A percentile compares a stretch with the other conserved stretches of the same genome.
phyloP scores from a whole-genome alignment of 2,329 filamentous ascomycete species.

The Colletotrichum sp. region DNA sequence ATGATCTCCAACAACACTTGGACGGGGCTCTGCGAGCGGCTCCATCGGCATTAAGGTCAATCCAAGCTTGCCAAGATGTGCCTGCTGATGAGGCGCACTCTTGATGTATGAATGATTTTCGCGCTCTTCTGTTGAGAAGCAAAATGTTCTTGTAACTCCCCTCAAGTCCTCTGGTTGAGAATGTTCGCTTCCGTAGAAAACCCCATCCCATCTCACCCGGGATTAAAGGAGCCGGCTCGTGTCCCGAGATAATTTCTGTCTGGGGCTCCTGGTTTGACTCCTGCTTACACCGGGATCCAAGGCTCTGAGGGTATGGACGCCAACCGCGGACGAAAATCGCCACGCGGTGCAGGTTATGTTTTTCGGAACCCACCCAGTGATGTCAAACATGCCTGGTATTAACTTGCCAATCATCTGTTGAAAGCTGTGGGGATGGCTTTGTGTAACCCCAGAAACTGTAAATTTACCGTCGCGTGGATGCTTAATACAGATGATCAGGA shows the following conservation, averaged over 20 bases:
- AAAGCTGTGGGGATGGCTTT: not conserved
- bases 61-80: not conserved
- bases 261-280: not conserved
- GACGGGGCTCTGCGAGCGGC: not conserved
- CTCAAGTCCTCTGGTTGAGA: not conserved
- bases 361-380: not conserved
- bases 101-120: not conserved
- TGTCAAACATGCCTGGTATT: not conserved
- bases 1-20: not conserved
- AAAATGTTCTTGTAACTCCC: not conserved
- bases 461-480: not conserved
- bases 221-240: not conserved
- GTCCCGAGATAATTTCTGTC: not conserved
- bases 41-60: not conserved
- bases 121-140: not conserved
- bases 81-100: not conserved
- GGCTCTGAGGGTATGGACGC: not conserved
- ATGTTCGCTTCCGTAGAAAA: not conserved
- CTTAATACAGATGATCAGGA: not conserved
- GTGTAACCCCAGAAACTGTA: not conserved
- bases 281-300: not conserved
- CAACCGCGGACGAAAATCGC: not conserved
- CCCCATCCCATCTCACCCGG: not conserved
- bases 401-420: not conserved
- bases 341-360: not conserved